Evolutionary conservation across 1,284 basidiomycete genomes (phyloP), one percentile per base, ranked within the genome.

Genomic region (Cryptococcus hybrid): DNA sequence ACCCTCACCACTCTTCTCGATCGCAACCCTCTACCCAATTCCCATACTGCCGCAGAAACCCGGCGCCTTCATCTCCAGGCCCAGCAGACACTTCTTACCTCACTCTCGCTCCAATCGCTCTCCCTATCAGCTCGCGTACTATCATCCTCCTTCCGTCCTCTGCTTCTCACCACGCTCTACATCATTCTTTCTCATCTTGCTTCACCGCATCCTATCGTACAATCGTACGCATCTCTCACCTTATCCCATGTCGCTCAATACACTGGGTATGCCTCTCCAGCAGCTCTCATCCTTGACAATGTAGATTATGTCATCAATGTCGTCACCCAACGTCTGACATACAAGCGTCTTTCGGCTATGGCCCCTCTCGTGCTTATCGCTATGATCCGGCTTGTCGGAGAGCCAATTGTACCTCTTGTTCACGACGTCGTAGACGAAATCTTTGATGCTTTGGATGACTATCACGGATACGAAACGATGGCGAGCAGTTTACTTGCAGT

Each of bases 341-440:
- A 86, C 37, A 80, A 86, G 52, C 86, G 88, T 79, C 82, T 96
- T 4, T 90, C 92, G 15, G 67, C 76, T 1, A 66, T 71, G 0
- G 80, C 81, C 0, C 80, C 80, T 2, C 67, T 80, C 61, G 92
- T 95, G 6, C 81, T 97, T 12, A 84, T 85, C 15, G 80, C 92
- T 13, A 85, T 95, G 70, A 84, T 96, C 57, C 85, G 88, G 9
- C 82, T 96, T 7, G 89, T 94, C 18, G 1, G 93, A 0, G 82
- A 82, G 35, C 87, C 89, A 57, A 86, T 96, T 36, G 88, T 96
- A 0, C 85, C 89, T 45, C 85, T 87, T 59, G 91, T 93, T 3
- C 86, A 88, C 18, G 93, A 94, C 73, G 86, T 96, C 3, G 90
- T 96, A 3, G 93, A 95, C 72, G 92, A 94, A 75, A 92, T 93